A percentile compares a stretch with the other conserved stretches of the same genome.
phyloP scores from a whole-genome alignment of 805 yeast genomes.

The Saitoella complicata region DNA sequence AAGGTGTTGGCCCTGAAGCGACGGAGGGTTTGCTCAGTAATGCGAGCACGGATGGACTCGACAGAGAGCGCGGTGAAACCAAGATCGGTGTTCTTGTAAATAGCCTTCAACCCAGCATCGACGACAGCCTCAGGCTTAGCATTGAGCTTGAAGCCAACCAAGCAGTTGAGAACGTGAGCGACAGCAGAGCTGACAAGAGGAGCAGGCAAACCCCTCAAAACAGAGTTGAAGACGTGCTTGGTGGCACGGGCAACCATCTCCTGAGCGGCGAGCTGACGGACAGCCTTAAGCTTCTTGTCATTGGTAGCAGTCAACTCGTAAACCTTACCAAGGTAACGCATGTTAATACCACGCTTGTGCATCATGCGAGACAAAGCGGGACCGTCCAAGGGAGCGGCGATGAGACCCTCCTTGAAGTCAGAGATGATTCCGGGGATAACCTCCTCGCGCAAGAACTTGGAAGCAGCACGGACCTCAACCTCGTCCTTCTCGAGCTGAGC shows the following conservation, averaged over 20 bases:
- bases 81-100: slow-evolving; percentile 24
- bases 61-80: slow-evolving; percentile 33
- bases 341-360: slow-evolving; percentile 72
- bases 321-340: slow-evolving; percentile 68
- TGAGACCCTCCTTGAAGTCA: slow-evolving; percentile 34
- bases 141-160: slow-evolving; percentile 40
- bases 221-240: slow-evolving; percentile 53
- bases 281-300: slow-evolving; percentile 16
- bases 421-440: slow-evolving; percentile 48
- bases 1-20: slow-evolving; percentile 42
- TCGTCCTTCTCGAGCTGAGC: slow-evolving; percentile 34
- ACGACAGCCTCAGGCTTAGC: slow-evolving; percentile 26
- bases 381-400: slow-evolving; percentile 66
- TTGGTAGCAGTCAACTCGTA: slow-evolving; percentile 24
- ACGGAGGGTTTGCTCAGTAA: slow-evolving; percentile 36
- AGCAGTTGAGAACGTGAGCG: slow-evolving; percentile 53
- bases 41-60: slow-evolving; percentile 26
- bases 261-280: slow-evolving; percentile 25
- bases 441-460: slow-evolving; percentile 40
- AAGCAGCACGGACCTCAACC: slow-evolving; percentile 50
- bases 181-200: slow-evolving; percentile 43
- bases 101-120: slow-evolving; percentile 17
- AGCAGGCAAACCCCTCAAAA: slow-evolving; percentile 32
- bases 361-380: slow-evolving; percentile 46
- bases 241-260: slow-evolving; percentile 71